Evolutionary conservation across 208 protist genomes (phyloP).

Genomic region (Leishmania mexicana): DNA sequence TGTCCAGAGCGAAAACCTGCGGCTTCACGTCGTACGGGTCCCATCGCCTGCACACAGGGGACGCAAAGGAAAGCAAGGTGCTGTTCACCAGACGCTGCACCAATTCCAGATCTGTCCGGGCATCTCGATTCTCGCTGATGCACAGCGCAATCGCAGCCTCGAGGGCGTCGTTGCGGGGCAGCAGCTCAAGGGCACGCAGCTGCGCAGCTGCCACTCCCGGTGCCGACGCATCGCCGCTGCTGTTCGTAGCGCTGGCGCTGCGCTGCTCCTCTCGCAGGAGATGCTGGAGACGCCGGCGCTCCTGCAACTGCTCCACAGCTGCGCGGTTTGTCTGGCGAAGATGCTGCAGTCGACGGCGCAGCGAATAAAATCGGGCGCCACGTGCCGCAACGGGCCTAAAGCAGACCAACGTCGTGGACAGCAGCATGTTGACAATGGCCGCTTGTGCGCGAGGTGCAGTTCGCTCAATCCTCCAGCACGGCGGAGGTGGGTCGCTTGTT

Average conservation of each 20-base stretch:
- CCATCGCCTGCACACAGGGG: conserved; percentile 65
- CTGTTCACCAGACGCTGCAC: conserved; percentile 74
- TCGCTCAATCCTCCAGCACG: not conserved
- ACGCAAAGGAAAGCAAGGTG: conserved; percentile 80
- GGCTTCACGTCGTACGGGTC: conserved; percentile 90
- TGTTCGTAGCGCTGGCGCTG: conserved; percentile 1
- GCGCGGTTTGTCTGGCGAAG: conserved; percentile 30
- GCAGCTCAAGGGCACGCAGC: conserved; percentile 27
- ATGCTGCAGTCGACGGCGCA: conserved; percentile 31
- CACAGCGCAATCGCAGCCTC: conserved; percentile 79
- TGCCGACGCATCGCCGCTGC: not conserved
- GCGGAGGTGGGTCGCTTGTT: not conserved
- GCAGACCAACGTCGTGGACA: conserved; percentile 7
- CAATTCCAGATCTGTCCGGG: conserved; percentile 82
- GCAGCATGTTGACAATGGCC: not conserved
- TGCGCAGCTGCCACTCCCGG: conserved; percentile 2
- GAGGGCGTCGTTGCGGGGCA: conserved; percentile 74
- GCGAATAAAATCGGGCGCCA: not conserved
- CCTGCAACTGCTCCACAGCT: conserved; percentile 23
- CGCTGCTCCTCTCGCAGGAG: conserved; percentile 19
- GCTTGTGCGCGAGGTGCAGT: no score
- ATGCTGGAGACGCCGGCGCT: conserved; percentile 42
- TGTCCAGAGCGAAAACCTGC: conserved; percentile 87
- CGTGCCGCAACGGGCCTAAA: not conserved
- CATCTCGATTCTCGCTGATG: conserved; percentile 76